Evolutionary conservation across 768 basidiomycete genomes (phyloP).

Genomic region (Hygrophoropsis aurantiaca): DNA sequence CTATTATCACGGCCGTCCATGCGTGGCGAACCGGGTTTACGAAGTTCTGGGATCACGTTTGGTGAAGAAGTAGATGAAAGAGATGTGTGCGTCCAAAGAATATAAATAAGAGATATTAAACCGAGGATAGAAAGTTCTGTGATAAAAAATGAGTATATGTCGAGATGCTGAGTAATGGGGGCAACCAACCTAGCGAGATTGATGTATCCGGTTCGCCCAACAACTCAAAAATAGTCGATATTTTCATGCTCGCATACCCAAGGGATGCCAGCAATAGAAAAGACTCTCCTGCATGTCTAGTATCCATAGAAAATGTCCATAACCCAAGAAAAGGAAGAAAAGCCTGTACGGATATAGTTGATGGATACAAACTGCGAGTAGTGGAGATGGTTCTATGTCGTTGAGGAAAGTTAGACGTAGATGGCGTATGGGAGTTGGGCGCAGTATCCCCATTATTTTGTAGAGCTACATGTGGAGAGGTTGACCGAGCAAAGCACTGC

Average conservation of each 20-base stretch:
- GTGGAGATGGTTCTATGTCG: constrained; percentile 36
- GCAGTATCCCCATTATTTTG: constrained; percentile 33
- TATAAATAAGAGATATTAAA: constrained; percentile 56
- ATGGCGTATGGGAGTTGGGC: constrained; percentile 34
- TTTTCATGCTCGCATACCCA: constrained; percentile 49
- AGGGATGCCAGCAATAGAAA: constrained; percentile 65
- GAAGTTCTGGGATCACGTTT: constrained; percentile 18
- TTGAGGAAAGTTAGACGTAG: constrained; percentile 41
- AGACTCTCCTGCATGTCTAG: constrained; percentile 62
- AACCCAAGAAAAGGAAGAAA: constrained; percentile 41
- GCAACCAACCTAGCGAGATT: constrained; percentile 50
- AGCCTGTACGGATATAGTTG: constrained; percentile 43
- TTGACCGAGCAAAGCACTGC: constrained; percentile 67
- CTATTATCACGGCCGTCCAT: constrained; percentile 48
- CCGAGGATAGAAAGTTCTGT: constrained; percentile 61
- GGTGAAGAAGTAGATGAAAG: constrained; percentile 25
- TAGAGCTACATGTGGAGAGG: constrained; percentile 55
- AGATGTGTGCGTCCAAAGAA: constrained; percentile 58
- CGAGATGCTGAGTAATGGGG: not conserved
- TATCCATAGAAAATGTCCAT: constrained; percentile 48
- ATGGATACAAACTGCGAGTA: constrained; percentile 45
- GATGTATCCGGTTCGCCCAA: constrained; percentile 35
- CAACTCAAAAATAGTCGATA: constrained; percentile 12
- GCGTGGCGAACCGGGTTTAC: constrained; percentile 39
- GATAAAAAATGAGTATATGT: constrained; percentile 5